A percentile compares a stretch with the other conserved stretches of the same genome.
Conservation (phyloP, 352 stramenopile genomes). For the Globisporangium recalcitrans region DNA sequence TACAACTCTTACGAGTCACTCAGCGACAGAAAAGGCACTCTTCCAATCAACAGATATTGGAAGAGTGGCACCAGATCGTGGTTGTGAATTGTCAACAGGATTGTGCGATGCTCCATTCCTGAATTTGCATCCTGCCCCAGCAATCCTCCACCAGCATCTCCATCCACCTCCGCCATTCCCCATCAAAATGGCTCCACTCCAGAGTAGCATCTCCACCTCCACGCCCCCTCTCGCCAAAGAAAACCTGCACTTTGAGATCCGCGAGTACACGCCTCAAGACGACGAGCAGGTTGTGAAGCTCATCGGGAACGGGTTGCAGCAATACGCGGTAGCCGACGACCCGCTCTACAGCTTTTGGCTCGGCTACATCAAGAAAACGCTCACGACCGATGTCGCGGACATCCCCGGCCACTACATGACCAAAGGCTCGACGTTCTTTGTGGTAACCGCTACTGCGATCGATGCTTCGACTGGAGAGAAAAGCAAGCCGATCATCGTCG, state of each 20-base stretch:
- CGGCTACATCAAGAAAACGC: slow-evolving; percentile 2
- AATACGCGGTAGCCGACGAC: slow-evolving; percentile 5
- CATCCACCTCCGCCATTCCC: not conserved
- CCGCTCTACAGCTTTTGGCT: not conserved
- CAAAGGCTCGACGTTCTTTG: slow-evolving; percentile 3
- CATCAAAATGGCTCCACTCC: not conserved
- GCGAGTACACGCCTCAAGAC: slow-evolving; percentile 10
- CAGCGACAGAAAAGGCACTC: not conserved
- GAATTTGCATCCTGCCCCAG: not conserved
- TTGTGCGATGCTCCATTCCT: too few relatives aligned
- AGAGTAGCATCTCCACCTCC: not conserved
- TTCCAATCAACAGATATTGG: not conserved
- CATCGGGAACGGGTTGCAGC: slow-evolving; percentile 10
- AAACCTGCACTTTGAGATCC: slow-evolving; percentile 11
- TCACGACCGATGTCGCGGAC: slow-evolving; percentile 10
- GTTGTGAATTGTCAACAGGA: too few relatives aligned
- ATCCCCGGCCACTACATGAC: slow-evolving; percentile 4
- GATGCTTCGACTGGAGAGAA: not conserved
- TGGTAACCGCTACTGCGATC: not conserved
- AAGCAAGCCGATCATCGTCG: not conserved
- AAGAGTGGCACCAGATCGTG: too few relatives aligned
- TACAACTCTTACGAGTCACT: too few relatives aligned
- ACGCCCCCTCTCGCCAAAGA: not conserved
- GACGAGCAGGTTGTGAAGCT: slow-evolving; percentile 2
- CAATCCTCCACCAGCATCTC: not conserved